Conservation (phyloP, 352 stramenopile species). For the Phytophthora aleatoria region DNA sequence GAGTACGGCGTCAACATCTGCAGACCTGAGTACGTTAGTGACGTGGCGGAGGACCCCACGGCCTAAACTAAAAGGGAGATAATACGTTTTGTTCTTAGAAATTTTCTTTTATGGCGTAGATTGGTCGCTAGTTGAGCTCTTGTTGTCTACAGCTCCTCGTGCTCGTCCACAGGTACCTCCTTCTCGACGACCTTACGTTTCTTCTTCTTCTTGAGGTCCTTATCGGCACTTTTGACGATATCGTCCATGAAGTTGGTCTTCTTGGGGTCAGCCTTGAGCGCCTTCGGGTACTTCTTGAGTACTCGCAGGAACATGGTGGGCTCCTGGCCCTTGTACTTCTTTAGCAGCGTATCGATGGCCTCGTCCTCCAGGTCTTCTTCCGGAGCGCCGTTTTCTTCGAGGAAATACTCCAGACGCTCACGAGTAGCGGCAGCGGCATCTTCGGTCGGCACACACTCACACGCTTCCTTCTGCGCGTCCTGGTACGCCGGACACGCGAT, state of each 20-base stretch:
- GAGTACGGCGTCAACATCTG: conserved; percentile 83
- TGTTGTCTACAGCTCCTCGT: conserved; percentile 36
- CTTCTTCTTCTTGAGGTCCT: conserved; percentile 30
- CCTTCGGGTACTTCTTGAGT: conserved; percentile 62
- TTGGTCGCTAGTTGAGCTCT: background rate
- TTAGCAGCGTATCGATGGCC: conserved; percentile 54
- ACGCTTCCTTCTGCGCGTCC: conserved; percentile 70
- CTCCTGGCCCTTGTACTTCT: conserved; percentile 71
- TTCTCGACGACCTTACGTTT: conserved; percentile 18
- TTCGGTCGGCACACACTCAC: conserved; percentile 51
- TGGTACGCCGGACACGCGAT: conserved; percentile 74
- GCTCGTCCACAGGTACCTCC: conserved; percentile 34
- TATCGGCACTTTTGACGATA: conserved; percentile 33
- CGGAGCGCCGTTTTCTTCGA: conserved; percentile 45
- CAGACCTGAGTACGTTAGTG: conserved; percentile 84
- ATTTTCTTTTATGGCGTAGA: background rate
- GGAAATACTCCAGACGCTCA: conserved; percentile 64
- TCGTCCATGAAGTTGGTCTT: conserved; percentile 71
- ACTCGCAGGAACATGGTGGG: conserved; percentile 67
- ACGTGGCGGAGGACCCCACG: conserved; percentile 45
- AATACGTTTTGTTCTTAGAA: background rate
- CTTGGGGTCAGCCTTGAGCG: conserved; percentile 48
- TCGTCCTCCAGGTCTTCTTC: conserved; percentile 41
- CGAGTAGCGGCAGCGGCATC: conserved; percentile 35
- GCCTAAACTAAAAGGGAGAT: conserved; percentile 10